Evolutionary conservation across 2,329 filamentous ascomycete genomes (phyloP).

Genomic region (Xylariales sp.): DNA sequence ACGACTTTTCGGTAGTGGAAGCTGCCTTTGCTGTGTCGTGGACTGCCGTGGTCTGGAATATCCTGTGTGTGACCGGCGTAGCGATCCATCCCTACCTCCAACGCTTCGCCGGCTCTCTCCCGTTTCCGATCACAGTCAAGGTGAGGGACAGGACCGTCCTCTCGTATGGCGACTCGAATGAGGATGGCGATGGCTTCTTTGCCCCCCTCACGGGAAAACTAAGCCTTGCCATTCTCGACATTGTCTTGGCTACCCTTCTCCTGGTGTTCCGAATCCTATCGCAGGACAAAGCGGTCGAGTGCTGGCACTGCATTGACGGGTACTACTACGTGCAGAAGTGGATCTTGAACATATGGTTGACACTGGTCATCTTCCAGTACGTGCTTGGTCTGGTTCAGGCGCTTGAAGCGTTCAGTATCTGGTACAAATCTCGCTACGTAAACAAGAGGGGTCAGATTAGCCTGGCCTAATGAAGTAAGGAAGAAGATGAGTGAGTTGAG

Average conservation of each 20-base stretch:
- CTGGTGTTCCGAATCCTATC: slow-evolving; percentile 7
- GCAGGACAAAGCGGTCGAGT: slow-evolving; percentile 8
- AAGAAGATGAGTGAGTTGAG: too few species aligned
- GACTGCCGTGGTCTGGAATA: slow-evolving; percentile 9
- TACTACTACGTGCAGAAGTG: slow-evolving; percentile 5
- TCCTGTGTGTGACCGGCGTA: slow-evolving; percentile 7
- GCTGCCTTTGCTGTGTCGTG: slow-evolving; percentile 8
- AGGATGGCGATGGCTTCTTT: slow-evolving; percentile 9
- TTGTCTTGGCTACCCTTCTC: slow-evolving; percentile 8
- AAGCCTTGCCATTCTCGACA: slow-evolving; percentile 2
- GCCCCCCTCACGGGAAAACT: slow-evolving; percentile 11
- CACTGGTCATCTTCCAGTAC: slow-evolving; percentile 7
- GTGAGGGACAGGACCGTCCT: slow-evolving; percentile 8
- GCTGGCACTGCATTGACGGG: background rate
- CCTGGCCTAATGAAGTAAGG: slow-evolving; percentile 7
- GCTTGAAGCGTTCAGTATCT: slow-evolving; percentile 10
- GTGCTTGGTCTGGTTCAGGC: slow-evolving; percentile 5
- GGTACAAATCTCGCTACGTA: slow-evolving; percentile 9
- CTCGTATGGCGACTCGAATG: slow-evolving; percentile 9
- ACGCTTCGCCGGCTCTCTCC: slow-evolving; percentile 10
- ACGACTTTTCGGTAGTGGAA: background rate
- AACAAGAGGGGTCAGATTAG: slow-evolving; percentile 12
- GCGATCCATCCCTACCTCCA: slow-evolving; percentile 11
- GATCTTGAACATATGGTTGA: slow-evolving; percentile 10
- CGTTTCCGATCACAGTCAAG: slow-evolving; percentile 9